These are phyloP conservation scores for Viola pubescens DNA, from an alignment of 441 rosid species.

Conservation along the genomic window DNA sequence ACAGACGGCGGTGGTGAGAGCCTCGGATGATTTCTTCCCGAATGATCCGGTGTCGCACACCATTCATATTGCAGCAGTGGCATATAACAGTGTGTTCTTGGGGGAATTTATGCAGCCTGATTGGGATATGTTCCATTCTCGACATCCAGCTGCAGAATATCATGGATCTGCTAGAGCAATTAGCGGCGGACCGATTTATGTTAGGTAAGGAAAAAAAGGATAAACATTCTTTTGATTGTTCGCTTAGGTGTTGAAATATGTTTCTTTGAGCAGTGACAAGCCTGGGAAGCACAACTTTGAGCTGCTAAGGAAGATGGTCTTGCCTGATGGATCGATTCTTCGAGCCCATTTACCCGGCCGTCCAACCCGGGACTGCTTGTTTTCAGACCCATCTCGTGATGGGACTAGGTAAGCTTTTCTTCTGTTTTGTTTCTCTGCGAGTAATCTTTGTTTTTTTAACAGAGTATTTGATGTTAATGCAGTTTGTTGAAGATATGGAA, in stretches of 20 bases:
- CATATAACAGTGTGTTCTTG: conserved; percentile 75
- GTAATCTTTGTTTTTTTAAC: neutral
- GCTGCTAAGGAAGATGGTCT: conserved; percentile 59
- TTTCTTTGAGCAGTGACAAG: conserved; percentile 46
- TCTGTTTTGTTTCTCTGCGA: neutral
- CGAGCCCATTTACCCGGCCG: conserved; percentile 78
- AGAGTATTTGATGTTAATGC: conserved; percentile 14
- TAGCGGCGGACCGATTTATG: conserved; percentile 86
- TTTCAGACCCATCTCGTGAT: conserved; percentile 77
- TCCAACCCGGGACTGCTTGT: conserved; percentile 75
- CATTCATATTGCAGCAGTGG: conserved; percentile 83
- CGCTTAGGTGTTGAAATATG: neutral
- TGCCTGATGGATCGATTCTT: conserved; percentile 82
- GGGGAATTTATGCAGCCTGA: conserved; percentile 90
- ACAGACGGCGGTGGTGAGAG: conserved; percentile 81
- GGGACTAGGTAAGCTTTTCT: conserved; percentile 48
- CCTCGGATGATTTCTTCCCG: conserved; percentile 91
- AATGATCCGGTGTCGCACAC: conserved; percentile 87
- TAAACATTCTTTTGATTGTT: neutral
- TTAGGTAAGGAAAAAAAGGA: conserved; percentile 38
- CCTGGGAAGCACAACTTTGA: conserved; percentile 84
- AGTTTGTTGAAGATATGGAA: conserved; percentile 97
- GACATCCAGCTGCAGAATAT: conserved; percentile 83
- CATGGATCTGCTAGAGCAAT: conserved; percentile 92
- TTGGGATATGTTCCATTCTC: conserved; percentile 96